Conservation (phyloP, 495 filamentous ascomycete species). For the Podospora sp. region DNA sequence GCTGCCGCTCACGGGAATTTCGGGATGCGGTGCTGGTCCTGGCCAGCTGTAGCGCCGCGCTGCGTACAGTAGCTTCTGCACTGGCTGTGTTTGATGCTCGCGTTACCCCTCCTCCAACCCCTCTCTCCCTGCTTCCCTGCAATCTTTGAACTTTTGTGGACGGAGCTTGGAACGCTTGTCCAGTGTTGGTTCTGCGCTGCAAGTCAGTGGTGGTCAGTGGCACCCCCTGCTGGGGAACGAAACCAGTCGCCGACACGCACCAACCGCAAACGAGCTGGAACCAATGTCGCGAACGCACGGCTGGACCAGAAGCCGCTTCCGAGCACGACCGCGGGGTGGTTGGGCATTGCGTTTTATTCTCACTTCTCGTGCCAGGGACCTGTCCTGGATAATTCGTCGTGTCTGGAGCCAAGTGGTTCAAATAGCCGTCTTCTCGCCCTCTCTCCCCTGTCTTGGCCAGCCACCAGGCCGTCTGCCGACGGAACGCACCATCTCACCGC, state of each 20-base stretch:
- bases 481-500: constrained; percentile 13
- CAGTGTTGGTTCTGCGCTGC: constrained; percentile 3
- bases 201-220: not conserved
- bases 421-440: constrained; percentile 19
- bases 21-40: not conserved
- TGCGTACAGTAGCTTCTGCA: constrained; percentile 22
- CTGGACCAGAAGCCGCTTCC: constrained; percentile 2
- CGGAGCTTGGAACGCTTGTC: constrained; percentile 20
- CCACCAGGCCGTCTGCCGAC: constrained; percentile 5
- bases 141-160: not conserved
- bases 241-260: not conserved
- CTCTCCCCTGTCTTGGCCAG: constrained; percentile 14
- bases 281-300: constrained; percentile 2
- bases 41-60: not conserved
- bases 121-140: constrained; percentile 17
- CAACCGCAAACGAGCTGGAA: constrained; percentile 5
- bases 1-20: not conserved
- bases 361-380: constrained; percentile 6
- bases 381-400: constrained; percentile 14
- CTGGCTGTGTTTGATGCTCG: constrained; percentile 30
- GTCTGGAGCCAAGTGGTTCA: constrained; percentile 24
- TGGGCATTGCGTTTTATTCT: constrained; percentile 8
- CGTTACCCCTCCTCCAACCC: constrained; percentile 28
- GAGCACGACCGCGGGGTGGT: not conserved
- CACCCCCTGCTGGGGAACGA: not conserved